phyloP scores from a whole-genome alignment of 106 monocot genomes.

The Acorus gramineus region DNA sequence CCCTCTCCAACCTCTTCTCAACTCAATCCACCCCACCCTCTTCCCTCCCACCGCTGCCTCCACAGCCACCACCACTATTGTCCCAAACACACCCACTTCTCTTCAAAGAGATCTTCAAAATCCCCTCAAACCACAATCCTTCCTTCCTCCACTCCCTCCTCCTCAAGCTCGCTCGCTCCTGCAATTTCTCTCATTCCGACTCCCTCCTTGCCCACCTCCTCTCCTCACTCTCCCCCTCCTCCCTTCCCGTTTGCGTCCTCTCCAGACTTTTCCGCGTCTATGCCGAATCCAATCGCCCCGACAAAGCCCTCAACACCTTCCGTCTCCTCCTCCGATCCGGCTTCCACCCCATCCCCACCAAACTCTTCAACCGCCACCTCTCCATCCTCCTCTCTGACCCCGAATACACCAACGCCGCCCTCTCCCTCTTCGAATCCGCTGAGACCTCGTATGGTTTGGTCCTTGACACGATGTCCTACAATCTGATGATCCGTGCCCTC shows the following conservation, averaged over 20 bases:
- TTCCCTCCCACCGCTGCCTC: constrained; percentile 3
- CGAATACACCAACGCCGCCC: constrained; percentile 9
- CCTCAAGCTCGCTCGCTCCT: constrained; percentile 42
- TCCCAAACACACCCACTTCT: constrained; percentile 72
- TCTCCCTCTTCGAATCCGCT: constrained; percentile 17
- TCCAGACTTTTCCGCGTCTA: constrained; percentile 12
- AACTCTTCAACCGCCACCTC: constrained; percentile 30
- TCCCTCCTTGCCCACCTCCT: constrained; percentile 37
- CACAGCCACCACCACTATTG: neutral
- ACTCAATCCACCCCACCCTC: neutral
- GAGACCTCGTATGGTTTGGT: constrained; percentile 2
- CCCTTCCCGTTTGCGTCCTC: constrained; percentile 22
- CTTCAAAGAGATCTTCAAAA: constrained; percentile 2
- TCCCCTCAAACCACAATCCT: constrained; percentile 25
- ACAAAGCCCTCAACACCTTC: constrained; percentile 9
- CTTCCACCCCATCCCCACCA: constrained; percentile 5
- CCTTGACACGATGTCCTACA: constrained; percentile 38
- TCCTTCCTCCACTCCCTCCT: constrained; percentile 42
- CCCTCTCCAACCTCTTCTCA: no score
- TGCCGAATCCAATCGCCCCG: constrained; percentile 3
- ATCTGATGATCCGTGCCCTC: constrained; percentile 46
- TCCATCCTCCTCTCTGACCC: constrained; percentile 21
- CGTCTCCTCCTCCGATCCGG: neutral
- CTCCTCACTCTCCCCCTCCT: constrained; percentile 28
- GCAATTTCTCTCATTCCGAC: constrained; percentile 22